Conservation (phyloP, 2,329 filamentous ascomycete genomes). For the Teratosphaeria destructans region DNA sequence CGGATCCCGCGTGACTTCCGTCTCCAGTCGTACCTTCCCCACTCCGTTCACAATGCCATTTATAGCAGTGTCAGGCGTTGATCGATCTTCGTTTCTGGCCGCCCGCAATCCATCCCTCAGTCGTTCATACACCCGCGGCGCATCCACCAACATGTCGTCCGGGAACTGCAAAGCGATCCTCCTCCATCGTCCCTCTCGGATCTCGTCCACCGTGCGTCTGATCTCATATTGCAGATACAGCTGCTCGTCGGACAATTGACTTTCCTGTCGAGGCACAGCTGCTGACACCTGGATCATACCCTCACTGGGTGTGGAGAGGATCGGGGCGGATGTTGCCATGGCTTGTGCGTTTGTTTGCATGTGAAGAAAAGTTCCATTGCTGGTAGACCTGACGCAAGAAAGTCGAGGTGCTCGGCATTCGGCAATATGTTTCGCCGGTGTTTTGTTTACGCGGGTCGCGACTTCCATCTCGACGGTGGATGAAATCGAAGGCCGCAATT, state of each 20-base stretch:
- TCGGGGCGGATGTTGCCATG: conserved; percentile 33
- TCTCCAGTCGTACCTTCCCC: neutral
- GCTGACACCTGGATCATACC: conserved; percentile 48
- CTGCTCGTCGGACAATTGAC: conserved; percentile 52
- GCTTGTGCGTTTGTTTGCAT: neutral
- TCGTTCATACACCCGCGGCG: conserved; percentile 63
- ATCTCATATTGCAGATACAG: conserved; percentile 76
- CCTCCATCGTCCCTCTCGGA: conserved; percentile 59
- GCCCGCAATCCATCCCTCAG: conserved; percentile 43
- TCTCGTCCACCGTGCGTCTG: conserved; percentile 63
- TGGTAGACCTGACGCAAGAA: neutral
- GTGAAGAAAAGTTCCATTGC: neutral
- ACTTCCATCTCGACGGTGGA: neutral
- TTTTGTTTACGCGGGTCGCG: neutral
- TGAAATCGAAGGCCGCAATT: neutral
- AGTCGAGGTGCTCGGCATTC: neutral
- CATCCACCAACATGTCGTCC: conserved; percentile 82
- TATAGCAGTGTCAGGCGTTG: neutral
- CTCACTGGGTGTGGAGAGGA: conserved; percentile 53
- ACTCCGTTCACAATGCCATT: neutral
- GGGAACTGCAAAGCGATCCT: conserved; percentile 91
- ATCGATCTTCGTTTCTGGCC: neutral
- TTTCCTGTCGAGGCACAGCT: conserved; percentile 24
- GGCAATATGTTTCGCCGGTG: neutral
- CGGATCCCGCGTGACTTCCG: neutral